These are phyloP conservation scores for Secale cereale DNA, from an alignment of 176 grass and related monocot genomes.

Conservation along the genomic window DNA sequence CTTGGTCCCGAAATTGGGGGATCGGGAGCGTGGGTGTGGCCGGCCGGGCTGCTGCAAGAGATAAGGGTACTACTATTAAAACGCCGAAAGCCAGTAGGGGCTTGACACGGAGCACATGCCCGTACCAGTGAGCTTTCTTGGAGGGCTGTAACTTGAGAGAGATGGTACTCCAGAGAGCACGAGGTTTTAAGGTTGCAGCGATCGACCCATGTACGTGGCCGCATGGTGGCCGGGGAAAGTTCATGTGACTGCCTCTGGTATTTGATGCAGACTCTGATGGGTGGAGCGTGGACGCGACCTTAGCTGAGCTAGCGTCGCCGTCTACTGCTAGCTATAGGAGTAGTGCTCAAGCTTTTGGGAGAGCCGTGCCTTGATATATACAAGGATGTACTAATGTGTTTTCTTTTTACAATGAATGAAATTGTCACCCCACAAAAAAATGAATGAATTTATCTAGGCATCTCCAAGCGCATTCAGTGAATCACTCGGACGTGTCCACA, in stretches of 20 bases:
- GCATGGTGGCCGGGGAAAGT: not conserved
- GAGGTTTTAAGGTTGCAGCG: not conserved
- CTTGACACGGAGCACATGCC: conserved; percentile 48
- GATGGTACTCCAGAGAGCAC: not conserved
- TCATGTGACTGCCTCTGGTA: not conserved
- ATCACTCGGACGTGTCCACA: too few species aligned
- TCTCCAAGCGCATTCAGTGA: too few species aligned
- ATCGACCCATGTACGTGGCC: conserved; percentile 10
- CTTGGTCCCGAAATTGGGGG: not conserved
- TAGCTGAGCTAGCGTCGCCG: not conserved
- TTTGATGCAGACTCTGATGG: not conserved
- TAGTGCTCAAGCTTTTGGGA: not conserved
- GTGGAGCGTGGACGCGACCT: not conserved
- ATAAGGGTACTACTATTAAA: conserved; percentile 42
- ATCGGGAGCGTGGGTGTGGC: not conserved
- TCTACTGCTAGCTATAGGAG: not conserved
- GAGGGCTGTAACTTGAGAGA: not conserved
- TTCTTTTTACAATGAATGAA: too few species aligned
- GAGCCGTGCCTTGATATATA: too few species aligned
- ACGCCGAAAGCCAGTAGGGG: conserved; percentile 20
- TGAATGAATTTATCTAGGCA: too few species aligned
- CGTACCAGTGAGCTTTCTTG: not conserved
- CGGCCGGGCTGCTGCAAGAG: conserved; percentile 22
- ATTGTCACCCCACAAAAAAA: too few species aligned
- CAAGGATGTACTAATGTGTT: too few species aligned